These are phyloP conservation scores for Clathrus columnatus DNA, from an alignment of 768 basidiomycete species.

Conservation along the genomic window DNA sequence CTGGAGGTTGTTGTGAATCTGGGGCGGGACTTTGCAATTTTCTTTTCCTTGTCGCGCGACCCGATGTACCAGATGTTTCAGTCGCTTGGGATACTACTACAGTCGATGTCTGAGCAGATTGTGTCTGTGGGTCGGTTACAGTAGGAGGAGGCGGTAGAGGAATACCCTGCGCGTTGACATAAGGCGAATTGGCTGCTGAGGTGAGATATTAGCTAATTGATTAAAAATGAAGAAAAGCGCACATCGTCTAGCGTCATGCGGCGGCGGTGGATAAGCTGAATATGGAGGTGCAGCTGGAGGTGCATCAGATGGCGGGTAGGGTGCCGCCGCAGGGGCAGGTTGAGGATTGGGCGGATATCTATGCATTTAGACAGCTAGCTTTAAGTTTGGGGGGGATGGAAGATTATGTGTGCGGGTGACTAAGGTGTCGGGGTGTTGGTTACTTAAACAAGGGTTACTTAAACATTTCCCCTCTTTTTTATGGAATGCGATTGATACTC, in stretches of 20 bases:
- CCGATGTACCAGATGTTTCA: conserved; percentile 32
- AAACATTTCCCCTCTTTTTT: neutral
- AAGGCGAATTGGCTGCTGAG: conserved; percentile 8
- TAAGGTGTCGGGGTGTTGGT: conserved; percentile 5
- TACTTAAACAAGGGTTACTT: conserved; percentile 9
- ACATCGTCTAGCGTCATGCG: conserved; percentile 7
- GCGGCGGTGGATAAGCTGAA: conserved; percentile 5
- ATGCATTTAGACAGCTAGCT: neutral
- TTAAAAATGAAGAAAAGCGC: neutral
- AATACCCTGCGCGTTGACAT: conserved; percentile 8
- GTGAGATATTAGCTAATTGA: conserved; percentile 11
- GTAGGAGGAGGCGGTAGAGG: conserved; percentile 15
- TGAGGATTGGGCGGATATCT: neutral
- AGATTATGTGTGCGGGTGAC: conserved; percentile 10
- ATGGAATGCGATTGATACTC: neutral
- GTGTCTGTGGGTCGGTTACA: conserved; percentile 3
- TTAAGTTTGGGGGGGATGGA: neutral
- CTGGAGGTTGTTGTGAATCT: conserved; percentile 15
- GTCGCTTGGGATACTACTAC: conserved; percentile 18
- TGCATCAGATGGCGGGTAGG: neutral
- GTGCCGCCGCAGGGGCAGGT: too few species aligned
- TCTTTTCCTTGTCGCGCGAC: conserved; percentile 51
- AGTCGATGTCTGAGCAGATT: conserved; percentile 12
- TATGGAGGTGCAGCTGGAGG: conserved; percentile 2
- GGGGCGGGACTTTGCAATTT: conserved; percentile 49